Percentiles rank a stretch among this genome's conserved stretches.
Evolutionary conservation across 2,329 filamentous ascomycete genomes (phyloP).

Genomic region (Hypocreales sp.): DNA sequence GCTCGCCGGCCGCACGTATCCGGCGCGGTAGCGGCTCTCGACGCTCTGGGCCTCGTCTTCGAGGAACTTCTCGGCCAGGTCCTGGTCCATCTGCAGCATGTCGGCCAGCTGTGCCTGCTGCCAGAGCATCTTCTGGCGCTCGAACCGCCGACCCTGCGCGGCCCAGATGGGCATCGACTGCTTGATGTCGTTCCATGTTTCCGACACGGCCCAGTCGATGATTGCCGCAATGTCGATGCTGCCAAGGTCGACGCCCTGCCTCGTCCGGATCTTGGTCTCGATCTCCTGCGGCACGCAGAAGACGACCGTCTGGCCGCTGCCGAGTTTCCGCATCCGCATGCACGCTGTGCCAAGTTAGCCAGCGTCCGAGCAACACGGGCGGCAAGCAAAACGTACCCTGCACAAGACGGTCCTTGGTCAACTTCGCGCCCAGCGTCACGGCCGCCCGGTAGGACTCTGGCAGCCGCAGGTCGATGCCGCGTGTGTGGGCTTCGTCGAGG

Average conservation of each 20-base stretch:
- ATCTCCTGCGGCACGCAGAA: slow-evolving; percentile 47
- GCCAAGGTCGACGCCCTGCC: slow-evolving; percentile 15
- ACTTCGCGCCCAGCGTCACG: slow-evolving; percentile 45
- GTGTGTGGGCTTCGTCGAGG: slow-evolving; percentile 53
- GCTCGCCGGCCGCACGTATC: not conserved
- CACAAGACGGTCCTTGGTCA: slow-evolving; percentile 52
- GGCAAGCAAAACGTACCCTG: slow-evolving; percentile 35
- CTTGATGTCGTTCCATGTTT: slow-evolving; percentile 35
- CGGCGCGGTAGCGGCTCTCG: slow-evolving; percentile 1
- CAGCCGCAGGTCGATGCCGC: slow-evolving; percentile 51
- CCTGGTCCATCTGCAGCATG: not conserved
- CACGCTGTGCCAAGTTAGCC: slow-evolving; percentile 38
- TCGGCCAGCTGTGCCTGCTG: not conserved
- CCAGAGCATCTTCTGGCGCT: slow-evolving; percentile 24
- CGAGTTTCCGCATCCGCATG: slow-evolving; percentile 52
- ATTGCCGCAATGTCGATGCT: slow-evolving; percentile 29
- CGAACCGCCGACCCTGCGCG: slow-evolving; percentile 37
- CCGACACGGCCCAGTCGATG: slow-evolving; percentile 40
- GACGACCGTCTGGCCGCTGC: slow-evolving; percentile 44
- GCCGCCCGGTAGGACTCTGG: slow-evolving; percentile 42
- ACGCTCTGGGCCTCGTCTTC: slow-evolving; percentile 1
- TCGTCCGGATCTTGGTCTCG: slow-evolving; percentile 28
- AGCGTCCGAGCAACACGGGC: no score
- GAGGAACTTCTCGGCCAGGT: not conserved
- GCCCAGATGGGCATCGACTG: slow-evolving; percentile 44